A percentile compares a stretch with the other conserved stretches of the same genome.
Evolutionary conservation across 192 early-diverging fungal species (phyloP).

Genomic region (Mortierella claussenii): DNA sequence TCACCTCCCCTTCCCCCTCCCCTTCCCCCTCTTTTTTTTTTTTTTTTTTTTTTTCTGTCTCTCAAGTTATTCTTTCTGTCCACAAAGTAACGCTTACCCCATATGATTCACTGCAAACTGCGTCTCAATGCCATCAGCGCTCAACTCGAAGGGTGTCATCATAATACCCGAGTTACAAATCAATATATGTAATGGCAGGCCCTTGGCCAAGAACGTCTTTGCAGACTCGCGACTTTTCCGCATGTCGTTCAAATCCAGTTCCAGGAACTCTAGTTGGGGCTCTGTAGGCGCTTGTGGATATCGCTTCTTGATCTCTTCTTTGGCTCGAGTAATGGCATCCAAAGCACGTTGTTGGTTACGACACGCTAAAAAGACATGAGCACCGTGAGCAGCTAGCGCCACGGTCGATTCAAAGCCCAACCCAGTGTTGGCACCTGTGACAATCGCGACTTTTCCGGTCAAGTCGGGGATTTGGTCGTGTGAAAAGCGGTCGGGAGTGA

Average conservation of each 20-base stretch:
- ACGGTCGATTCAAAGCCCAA: slow-evolving; percentile 31
- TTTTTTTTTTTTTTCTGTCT: no score
- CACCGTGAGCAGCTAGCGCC: slow-evolving; percentile 28
- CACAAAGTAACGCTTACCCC: slow-evolving; percentile 44
- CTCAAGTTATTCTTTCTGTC: no score
- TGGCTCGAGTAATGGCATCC: slow-evolving; percentile 18
- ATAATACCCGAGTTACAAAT: slow-evolving; percentile 56
- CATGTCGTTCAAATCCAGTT: slow-evolving; percentile 40
- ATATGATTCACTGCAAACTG: slow-evolving; percentile 64
- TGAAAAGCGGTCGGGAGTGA: slow-evolving; percentile 13
- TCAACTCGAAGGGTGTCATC: slow-evolving; percentile 27
- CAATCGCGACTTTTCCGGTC: slow-evolving; percentile 55
- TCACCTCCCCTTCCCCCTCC: no score
- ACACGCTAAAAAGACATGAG: slow-evolving; percentile 38
- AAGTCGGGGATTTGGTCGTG: slow-evolving; percentile 47
- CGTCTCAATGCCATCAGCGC: slow-evolving; percentile 52
- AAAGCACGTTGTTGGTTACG: slow-evolving; percentile 13
- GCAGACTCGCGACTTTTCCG: slow-evolving; percentile 19
- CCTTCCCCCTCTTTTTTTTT: no score
- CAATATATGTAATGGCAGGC: slow-evolving; percentile 60
- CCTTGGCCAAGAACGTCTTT: slow-evolving; percentile 34
- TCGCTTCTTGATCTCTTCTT: slow-evolving; percentile 31
- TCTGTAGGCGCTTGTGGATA: slow-evolving; percentile 16
- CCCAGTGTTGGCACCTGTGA: slow-evolving; percentile 62
- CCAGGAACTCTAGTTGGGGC: slow-evolving; percentile 45